Evolutionary conservation across 2,329 filamentous ascomycete species (phyloP).

Genomic region (Fusarium verrucosum): DNA sequence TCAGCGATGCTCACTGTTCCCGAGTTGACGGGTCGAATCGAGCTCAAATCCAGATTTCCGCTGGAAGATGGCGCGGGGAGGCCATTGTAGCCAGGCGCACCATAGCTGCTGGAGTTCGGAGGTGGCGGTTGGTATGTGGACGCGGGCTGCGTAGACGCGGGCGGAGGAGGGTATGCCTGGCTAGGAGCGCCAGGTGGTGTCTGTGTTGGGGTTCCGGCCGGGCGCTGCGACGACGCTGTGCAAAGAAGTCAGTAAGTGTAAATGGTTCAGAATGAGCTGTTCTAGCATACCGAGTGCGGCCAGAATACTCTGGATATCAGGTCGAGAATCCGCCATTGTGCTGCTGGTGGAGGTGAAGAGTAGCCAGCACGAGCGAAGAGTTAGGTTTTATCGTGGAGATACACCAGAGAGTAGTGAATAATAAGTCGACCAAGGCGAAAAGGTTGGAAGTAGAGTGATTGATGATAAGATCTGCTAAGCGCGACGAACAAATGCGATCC

Average conservation of each 20-base stretch:
- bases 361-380: slow-evolving; percentile 15
- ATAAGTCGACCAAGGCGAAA: neutral
- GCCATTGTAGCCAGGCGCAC: slow-evolving; percentile 51
- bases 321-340: slow-evolving; percentile 43
- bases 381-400: slow-evolving; percentile 19
- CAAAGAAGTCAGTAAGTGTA: slow-evolving; percentile 34
- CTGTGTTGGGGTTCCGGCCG: slow-evolving; percentile 55
- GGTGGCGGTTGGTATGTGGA: slow-evolving; percentile 53
- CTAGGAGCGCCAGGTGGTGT: slow-evolving; percentile 51
- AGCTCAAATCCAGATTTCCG: slow-evolving; percentile 81
- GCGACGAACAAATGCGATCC: slow-evolving; percentile 8
- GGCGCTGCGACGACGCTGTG: slow-evolving; percentile 57
- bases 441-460: neutral
- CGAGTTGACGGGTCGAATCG: slow-evolving; percentile 80
- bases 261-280: slow-evolving; percentile 7
- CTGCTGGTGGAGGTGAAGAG: slow-evolving; percentile 17
- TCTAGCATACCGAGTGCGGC: slow-evolving; percentile 57
- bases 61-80: slow-evolving; percentile 76
- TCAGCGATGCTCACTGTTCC: slow-evolving; percentile 86
- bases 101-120: slow-evolving; percentile 41
- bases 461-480: neutral
- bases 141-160: slow-evolving; percentile 48
- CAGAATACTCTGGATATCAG: slow-evolving; percentile 55
- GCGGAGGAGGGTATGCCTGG: slow-evolving; percentile 53
- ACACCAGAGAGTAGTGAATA: slow-evolving; percentile 1